These are phyloP conservation scores for Camelina sativa DNA, from an alignment of 345 rosid species.

Conservation along the genomic window DNA sequence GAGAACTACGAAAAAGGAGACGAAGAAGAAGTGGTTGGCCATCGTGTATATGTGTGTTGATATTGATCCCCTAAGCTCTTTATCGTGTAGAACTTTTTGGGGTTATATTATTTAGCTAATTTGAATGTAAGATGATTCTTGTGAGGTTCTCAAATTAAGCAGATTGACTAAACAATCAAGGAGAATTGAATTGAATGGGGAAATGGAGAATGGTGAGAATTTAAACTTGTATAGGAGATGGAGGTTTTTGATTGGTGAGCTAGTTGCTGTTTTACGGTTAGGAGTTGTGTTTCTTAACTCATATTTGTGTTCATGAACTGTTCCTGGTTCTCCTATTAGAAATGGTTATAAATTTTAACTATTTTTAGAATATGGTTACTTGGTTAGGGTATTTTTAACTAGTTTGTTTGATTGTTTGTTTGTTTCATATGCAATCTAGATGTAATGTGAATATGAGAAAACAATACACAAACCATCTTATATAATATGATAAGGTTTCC, in stretches of 20 bases:
- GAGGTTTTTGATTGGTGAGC: neutral
- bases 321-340: too few species aligned
- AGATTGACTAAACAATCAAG: conserved; percentile 13
- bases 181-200: conserved; percentile 10
- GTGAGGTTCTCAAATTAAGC: neutral
- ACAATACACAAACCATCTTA: neutral
- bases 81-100: neutral
- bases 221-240: conserved; percentile 26
- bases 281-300: neutral
- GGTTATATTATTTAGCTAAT: neutral
- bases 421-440: neutral
- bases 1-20: neutral
- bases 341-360: too few species aligned
- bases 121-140: neutral
- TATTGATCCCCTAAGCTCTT: neutral
- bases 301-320: too few species aligned
- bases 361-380: too few species aligned
- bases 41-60: conserved; percentile 9
- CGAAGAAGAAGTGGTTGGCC: neutral
- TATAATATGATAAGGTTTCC: too few species aligned
- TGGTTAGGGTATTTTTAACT: conserved; percentile 16
- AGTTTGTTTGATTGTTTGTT: conserved; percentile 2
- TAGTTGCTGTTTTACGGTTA: conserved; percentile 13
- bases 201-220: conserved; percentile 17
- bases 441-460: neutral